Evolutionary conservation across 2,329 filamentous ascomycete species (phyloP).

Genomic region (Iodosphaeria phyllophila): DNA sequence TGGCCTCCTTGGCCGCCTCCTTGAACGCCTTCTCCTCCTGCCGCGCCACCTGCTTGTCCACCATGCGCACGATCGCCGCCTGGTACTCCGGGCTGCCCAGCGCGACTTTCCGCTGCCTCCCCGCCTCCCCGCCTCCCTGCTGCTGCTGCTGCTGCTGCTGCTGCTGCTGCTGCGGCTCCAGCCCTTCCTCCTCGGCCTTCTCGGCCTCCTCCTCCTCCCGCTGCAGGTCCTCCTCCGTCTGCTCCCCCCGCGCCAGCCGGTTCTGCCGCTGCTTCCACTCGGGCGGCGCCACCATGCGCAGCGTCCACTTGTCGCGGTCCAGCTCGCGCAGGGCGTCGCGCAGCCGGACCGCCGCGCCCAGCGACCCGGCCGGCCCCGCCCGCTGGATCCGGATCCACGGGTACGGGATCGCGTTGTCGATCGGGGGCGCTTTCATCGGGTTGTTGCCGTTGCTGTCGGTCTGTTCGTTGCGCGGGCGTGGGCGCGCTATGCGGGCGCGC

Average conservation of each 20-base stretch:
- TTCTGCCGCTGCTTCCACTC: constrained; percentile 2
- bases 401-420: constrained; percentile 27
- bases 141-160: background rate
- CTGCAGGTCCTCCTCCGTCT: background rate
- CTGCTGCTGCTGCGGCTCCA: constrained; percentile 14
- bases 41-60: constrained; percentile 41
- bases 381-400: constrained; percentile 18
- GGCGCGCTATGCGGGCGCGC: background rate
- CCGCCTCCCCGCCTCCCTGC: constrained; percentile 6
- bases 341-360: constrained; percentile 8
- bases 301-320: constrained; percentile 5
- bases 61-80: constrained; percentile 49
- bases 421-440: constrained; percentile 11
- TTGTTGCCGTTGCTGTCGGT: background rate
- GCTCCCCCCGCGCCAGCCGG: constrained; percentile 4
- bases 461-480: background rate
- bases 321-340: constrained; percentile 5
- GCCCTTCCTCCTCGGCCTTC: constrained; percentile 1
- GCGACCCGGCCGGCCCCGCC: constrained; percentile 3
- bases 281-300: constrained; percentile 13
- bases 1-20: constrained; percentile 19
- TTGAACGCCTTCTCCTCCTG: too few relatives aligned
- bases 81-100: constrained; percentile 11
- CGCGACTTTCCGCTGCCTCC: constrained; percentile 17
- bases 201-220: constrained; percentile 1